Evolutionary conservation across 768 basidiomycete genomes (phyloP), one percentile per base, ranked within the genome.

Genomic region (Lactifluus piperatus): DNA sequence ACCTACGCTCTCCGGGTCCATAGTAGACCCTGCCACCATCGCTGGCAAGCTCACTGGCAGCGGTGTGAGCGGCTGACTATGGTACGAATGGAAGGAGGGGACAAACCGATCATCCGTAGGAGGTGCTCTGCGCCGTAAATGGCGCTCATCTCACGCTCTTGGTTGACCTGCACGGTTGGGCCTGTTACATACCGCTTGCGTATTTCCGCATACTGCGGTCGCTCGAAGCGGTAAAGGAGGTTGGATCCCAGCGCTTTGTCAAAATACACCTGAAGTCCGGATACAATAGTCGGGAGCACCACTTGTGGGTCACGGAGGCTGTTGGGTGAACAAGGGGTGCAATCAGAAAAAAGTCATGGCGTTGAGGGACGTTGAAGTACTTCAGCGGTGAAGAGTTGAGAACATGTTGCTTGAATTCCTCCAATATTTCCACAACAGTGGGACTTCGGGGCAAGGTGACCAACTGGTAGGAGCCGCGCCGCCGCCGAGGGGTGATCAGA

Each of bases 51-150:
- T 92, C 71, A 98, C 95, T 97, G 62, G 18, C 18, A 30, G 11
- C 14, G 32, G 5, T 6, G 20, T 65, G 37, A 26, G 62, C 3
- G 26, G 20, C 8, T 5, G n/a, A 37, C 37, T 45, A 10, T 24
- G 16, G 18, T n/a, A 27, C 24, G 22, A n/a, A 34, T 34, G n/a
- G 29, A 10, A 14, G 5, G 20, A n/a, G 5, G 44, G 29, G 50
- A 77, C 82, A 57, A 62, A 95, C 95, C 95, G 54, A 98, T 75
- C 82, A 98, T 86, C 52, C 95, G 77, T 61, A 97, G 69, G 4
- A 99, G 70, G 72, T 99, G 97, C 68, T 98, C 95, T 6, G 91
- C 94, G 1, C 95, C 97, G 67, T 98, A 98, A 7, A 97, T 78
- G 52, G 81, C 75, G 68, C 90, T 92, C 86, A 97, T 91, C 66